phyloP scores from a whole-genome alignment of 2,329 filamentous ascomycete genomes.

The Rutstroemia sp. region DNA sequence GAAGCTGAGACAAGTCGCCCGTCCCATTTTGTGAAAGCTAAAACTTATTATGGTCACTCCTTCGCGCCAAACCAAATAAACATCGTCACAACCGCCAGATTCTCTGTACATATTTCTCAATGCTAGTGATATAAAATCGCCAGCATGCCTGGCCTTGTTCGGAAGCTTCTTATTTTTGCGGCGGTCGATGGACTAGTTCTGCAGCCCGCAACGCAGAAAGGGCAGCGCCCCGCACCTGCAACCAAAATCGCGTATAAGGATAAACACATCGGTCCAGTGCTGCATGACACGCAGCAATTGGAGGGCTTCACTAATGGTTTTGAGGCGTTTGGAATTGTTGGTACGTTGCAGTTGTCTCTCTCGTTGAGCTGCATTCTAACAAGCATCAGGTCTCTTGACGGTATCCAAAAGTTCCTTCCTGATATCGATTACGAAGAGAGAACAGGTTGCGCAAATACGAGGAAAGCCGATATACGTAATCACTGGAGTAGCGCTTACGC shows the following conservation, averaged over 20 bases:
- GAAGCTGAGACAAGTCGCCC: too few species aligned
- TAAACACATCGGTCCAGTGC: constrained; percentile 18
- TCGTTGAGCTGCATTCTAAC: constrained; percentile 5
- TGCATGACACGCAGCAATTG: constrained; percentile 14
- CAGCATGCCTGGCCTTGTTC: constrained; percentile 30
- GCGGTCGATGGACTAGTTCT: constrained; percentile 30
- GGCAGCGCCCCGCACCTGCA: constrained; percentile 23
- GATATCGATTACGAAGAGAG: constrained; percentile 75
- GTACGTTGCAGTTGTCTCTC: constrained; percentile 18
- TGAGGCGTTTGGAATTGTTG: constrained; percentile 31
- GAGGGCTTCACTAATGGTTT: constrained; percentile 22
- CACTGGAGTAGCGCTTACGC: constrained; percentile 85
- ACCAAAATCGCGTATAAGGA: constrained; percentile 28
- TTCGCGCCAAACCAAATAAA: neutral
- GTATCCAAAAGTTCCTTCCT: constrained; percentile 78
- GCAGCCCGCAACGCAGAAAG: constrained; percentile 26
- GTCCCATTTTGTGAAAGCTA: neutral
- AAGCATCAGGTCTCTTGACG: constrained; percentile 64
- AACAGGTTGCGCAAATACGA: constrained; percentile 82
- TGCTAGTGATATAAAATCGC: constrained; percentile 16
- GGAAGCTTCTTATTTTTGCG: constrained; percentile 30
- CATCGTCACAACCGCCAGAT: neutral
- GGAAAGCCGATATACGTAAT: constrained; percentile 80
- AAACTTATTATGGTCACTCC: neutral
- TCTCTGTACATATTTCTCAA: constrained; percentile 10